These are phyloP conservation scores for Berberis vulgaris DNA, from an alignment of 164 flowering plant genomes.

Conservation along the genomic window DNA sequence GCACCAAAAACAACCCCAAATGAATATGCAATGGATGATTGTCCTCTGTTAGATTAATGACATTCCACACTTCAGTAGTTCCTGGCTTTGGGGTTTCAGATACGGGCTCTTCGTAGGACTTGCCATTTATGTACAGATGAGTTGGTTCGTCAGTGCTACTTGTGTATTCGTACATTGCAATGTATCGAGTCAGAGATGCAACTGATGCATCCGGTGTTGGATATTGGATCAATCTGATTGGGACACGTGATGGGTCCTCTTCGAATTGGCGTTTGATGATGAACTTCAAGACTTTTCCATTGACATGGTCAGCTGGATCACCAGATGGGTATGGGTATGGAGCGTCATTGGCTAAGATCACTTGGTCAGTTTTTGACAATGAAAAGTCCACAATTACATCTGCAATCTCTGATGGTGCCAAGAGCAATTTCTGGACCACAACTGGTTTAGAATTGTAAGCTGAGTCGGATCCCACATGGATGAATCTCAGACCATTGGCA, in stretches of 20 bases:
- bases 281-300: slow-evolving; percentile 74
- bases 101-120: slow-evolving; percentile 50
- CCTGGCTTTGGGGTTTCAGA: slow-evolving; percentile 72
- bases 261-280: slow-evolving; percentile 21
- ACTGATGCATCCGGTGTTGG: slow-evolving; percentile 26
- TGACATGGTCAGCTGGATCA: slow-evolving; percentile 50
- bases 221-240: slow-evolving; percentile 36
- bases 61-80: slow-evolving; percentile 67
- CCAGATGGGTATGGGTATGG: slow-evolving; percentile 72
- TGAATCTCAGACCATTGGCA: slow-evolving; percentile 45
- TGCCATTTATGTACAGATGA: slow-evolving; percentile 64
- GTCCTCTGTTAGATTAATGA: slow-evolving; percentile 88
- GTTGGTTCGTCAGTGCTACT: slow-evolving; percentile 58
- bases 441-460: slow-evolving; percentile 41
- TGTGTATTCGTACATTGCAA: slow-evolving; percentile 78
- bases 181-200: slow-evolving; percentile 41
- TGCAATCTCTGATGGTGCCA: slow-evolving; percentile 83
- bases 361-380: slow-evolving; percentile 26
- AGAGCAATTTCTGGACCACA: slow-evolving; percentile 17
- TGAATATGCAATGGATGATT: slow-evolving; percentile 92
- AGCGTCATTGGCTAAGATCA: slow-evolving; percentile 55
- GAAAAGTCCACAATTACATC: slow-evolving; percentile 85
- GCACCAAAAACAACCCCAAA: slow-evolving; percentile 48
- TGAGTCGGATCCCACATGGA: slow-evolving; percentile 71
- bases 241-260: slow-evolving; percentile 35